These are phyloP conservation scores for Penstemon barbatus DNA, from an alignment of 257 asterid genomes.

Conservation along the genomic window DNA sequence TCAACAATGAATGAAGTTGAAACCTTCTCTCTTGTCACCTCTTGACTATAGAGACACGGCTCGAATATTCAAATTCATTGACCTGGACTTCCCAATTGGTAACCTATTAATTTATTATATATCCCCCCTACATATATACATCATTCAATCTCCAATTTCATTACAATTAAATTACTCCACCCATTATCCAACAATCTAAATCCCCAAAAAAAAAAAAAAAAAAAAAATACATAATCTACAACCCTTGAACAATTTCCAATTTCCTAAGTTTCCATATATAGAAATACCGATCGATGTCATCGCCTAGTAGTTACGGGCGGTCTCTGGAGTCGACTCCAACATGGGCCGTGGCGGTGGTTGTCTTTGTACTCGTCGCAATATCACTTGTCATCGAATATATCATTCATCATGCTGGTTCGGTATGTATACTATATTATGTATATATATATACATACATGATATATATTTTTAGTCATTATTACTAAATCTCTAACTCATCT, in stretches of 20 bases:
- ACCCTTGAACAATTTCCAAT: too few species aligned
- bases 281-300: too few species aligned
- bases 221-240: background rate
- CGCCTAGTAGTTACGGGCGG: slow-evolving; percentile 39
- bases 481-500: too few species aligned
- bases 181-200: background rate
- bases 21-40: too few species aligned
- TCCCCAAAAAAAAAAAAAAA: too few species aligned
- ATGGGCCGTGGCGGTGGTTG: slow-evolving; percentile 82
- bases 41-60: too few species aligned
- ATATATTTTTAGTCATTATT: background rate
- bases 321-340: slow-evolving; percentile 75
- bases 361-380: slow-evolving; percentile 61
- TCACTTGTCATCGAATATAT: slow-evolving; percentile 54
- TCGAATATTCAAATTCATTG: background rate
- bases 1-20: too few species aligned
- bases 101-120: background rate
- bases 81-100: background rate
- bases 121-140: background rate
- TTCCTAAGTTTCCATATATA: too few species aligned
- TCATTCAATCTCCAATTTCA: background rate
- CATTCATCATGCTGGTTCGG: slow-evolving; percentile 60
- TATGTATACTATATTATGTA: slow-evolving; percentile 15
- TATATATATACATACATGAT: background rate
- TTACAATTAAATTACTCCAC: background rate